Evolutionary conservation across 352 stramenopile species (phyloP).

Genomic region (Peronospora belbahrii): DNA sequence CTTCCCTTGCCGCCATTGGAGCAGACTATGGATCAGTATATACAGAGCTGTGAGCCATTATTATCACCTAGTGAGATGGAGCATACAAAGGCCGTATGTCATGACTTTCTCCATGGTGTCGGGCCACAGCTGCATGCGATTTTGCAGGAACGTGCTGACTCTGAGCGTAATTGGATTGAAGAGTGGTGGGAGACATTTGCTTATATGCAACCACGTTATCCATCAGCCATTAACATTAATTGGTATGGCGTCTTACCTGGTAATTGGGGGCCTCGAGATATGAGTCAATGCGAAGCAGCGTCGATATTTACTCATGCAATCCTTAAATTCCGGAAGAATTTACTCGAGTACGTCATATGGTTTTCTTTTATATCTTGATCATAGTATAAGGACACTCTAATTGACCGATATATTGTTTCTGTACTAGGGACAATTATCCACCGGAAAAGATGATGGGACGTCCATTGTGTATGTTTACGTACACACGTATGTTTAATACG

Average conservation of each 20-base stretch:
- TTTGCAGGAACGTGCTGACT: slow-evolving; percentile 75
- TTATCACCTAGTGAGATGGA: slow-evolving; percentile 82
- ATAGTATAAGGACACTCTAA: neutral
- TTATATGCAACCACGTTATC: slow-evolving; percentile 93
- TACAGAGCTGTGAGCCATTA: slow-evolving; percentile 89
- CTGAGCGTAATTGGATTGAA: slow-evolving; percentile 86
- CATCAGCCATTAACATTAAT: slow-evolving; percentile 95
- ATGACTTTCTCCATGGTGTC: slow-evolving; percentile 85
- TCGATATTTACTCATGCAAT: slow-evolving; percentile 81
- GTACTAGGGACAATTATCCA: slow-evolving; percentile 79
- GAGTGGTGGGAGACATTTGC: slow-evolving; percentile 96
- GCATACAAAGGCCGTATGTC: slow-evolving; percentile 86
- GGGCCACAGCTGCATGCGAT: slow-evolving; percentile 87
- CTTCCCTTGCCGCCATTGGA: slow-evolving; percentile 91
- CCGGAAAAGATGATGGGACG: slow-evolving; percentile 90
- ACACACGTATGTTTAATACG: slow-evolving; percentile 94
- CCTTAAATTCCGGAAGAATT: slow-evolving; percentile 89
- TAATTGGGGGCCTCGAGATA: slow-evolving; percentile 85
- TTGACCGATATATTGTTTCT: neutral
- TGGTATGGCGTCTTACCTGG: slow-evolving; percentile 96
- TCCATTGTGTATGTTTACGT: slow-evolving; percentile 91
- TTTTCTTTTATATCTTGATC: too few species aligned
- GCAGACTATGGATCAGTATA: slow-evolving; percentile 89
- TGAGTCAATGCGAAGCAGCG: slow-evolving; percentile 87
- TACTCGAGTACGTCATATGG: slow-evolving; percentile 84